Conservation (phyloP, 805 yeast species). For the Saturnispora serradocipensis region DNA sequence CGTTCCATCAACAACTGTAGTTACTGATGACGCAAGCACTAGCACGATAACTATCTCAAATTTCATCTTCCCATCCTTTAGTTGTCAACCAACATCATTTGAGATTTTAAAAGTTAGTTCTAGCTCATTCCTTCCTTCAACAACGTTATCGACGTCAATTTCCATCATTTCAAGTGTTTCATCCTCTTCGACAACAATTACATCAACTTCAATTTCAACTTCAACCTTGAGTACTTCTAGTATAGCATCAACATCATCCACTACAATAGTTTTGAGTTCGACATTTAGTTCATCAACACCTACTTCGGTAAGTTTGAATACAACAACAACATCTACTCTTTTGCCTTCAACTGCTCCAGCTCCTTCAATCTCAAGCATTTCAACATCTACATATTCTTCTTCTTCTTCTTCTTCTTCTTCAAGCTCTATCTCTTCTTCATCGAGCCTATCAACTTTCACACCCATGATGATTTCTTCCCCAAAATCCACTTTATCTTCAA, state of each 20-base stretch:
- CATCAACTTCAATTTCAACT: neutral
- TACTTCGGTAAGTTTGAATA: neutral
- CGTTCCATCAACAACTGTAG: neutral
- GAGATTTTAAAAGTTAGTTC: too few species aligned
- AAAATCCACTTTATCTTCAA: neutral
- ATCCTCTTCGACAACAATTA: neutral
- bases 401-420: neutral
- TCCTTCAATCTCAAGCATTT: neutral
- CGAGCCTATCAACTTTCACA: neutral
- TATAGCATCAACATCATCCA: neutral
- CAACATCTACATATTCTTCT: neutral
- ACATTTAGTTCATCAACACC: neutral
- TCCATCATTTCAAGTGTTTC: neutral
- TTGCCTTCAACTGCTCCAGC: neutral
- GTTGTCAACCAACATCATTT: neutral
- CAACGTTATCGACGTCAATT: neutral
- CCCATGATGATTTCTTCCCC: neutral
- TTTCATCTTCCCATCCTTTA: slow-evolving; percentile 5
- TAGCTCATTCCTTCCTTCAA: neutral
- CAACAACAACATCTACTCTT: neutral
- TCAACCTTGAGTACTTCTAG: neutral
- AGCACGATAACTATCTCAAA: slow-evolving; percentile 4
- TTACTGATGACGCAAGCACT: neutral
- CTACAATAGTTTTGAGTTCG: neutral
- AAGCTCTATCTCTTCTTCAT: neutral